phyloP scores from a whole-genome alignment of 495 filamentous ascomycete genomes.

The Staphylotrichum tortipilum region DNA sequence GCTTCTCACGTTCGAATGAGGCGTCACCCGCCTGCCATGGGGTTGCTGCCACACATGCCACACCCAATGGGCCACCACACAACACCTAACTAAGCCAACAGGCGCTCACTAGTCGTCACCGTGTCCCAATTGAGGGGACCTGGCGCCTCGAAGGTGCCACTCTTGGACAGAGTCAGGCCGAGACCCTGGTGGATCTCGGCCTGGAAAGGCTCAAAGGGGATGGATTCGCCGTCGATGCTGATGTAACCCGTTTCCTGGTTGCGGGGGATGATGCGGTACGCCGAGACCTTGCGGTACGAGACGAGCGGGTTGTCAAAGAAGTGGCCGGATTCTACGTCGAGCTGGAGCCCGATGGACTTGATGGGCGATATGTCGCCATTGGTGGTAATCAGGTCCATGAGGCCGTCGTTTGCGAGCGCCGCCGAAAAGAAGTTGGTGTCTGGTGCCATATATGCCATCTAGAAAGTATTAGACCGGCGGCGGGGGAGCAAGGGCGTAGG shows the following conservation, averaged over 20 bases:
- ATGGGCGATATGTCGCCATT: constrained; percentile 61
- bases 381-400: constrained; percentile 75
- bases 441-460: constrained; percentile 86
- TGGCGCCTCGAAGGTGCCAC: constrained; percentile 62
- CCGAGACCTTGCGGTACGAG: constrained; percentile 68
- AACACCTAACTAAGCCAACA: constrained; percentile 16
- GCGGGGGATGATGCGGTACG: constrained; percentile 74
- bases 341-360: constrained; percentile 56
- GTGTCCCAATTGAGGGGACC: constrained; percentile 45
- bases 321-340: constrained; percentile 56
- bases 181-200: constrained; percentile 79
- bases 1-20: too few species aligned
- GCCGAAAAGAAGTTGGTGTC: constrained; percentile 84
- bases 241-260: constrained; percentile 62
- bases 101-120: constrained; percentile 21
- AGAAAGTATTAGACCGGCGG: background rate
- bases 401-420: constrained; percentile 73
- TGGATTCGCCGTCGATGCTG: constrained; percentile 83
- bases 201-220: constrained; percentile 83
- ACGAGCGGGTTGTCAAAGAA: constrained; percentile 76
- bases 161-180: constrained; percentile 73
- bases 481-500: too few species aligned
- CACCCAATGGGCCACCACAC: too few species aligned
- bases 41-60: too few species aligned
- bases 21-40: too few species aligned